Percentiles rank a stretch among this genome's conserved stretches.
Evolutionary conservation across 2,329 filamentous ascomycete genomes (phyloP).

Genomic region (Fusarium armeniacum): DNA sequence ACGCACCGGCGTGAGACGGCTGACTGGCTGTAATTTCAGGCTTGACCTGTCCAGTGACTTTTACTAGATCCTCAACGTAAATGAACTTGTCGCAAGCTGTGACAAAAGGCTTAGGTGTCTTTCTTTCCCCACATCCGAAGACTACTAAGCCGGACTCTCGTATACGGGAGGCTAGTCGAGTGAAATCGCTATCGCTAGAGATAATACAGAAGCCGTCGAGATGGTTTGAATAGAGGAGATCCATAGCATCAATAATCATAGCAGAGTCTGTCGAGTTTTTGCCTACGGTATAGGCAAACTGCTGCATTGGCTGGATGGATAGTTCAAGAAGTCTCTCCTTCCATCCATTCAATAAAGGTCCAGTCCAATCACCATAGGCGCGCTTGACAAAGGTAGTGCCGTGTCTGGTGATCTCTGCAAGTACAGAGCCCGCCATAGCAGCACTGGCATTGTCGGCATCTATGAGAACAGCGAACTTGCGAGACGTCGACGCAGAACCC

Average conservation of each 20-base stretch:
- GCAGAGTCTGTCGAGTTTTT: constrained; percentile 55
- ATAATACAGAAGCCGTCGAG: constrained; percentile 55
- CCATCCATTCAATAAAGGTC: constrained; percentile 48
- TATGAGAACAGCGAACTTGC: constrained; percentile 53
- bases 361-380: constrained; percentile 56
- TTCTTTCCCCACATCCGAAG: constrained; percentile 54
- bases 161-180: constrained; percentile 53
- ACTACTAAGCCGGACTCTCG: constrained; percentile 42
- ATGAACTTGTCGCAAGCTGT: constrained; percentile 54
- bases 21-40: background rate
- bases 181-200: constrained; percentile 57
- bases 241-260: constrained; percentile 58
- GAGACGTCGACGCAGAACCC: too few relatives aligned
- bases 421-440: constrained; percentile 35
- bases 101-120: constrained; percentile 53
- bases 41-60: background rate
- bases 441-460: constrained; percentile 53
- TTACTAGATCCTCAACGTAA: constrained; percentile 47
- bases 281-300: constrained; percentile 55
- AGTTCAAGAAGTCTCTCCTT: constrained; percentile 51
- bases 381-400: constrained; percentile 52
- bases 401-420: constrained; percentile 54
- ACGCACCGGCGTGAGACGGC: too few relatives aligned
- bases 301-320: constrained; percentile 55
- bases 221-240: constrained; percentile 52